Conservation (phyloP, 805 yeast species). For the Lipomyces oligophaga region DNA sequence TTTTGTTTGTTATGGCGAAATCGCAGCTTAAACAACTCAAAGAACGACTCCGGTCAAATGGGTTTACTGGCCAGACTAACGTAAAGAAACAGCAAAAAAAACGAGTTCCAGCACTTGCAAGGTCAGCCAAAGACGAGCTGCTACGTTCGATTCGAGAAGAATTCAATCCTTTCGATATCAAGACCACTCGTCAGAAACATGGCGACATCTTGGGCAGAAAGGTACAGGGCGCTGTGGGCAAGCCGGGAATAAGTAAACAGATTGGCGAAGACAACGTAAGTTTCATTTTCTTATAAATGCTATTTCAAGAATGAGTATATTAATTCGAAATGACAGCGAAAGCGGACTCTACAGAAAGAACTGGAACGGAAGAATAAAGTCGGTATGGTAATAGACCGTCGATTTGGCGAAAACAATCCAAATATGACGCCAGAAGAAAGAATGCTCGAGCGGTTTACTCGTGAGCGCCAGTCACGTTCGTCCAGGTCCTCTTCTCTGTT, state of each 20-base stretch:
- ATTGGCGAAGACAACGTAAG: constrained; percentile 52
- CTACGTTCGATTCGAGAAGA: constrained; percentile 66
- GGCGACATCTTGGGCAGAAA: constrained; percentile 44
- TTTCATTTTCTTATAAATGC: neutral
- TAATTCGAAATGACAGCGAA: constrained; percentile 40
- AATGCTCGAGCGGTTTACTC: constrained; percentile 91
- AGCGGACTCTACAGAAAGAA: constrained; percentile 59
- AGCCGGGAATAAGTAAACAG: constrained; percentile 67
- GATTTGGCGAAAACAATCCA: constrained; percentile 79
- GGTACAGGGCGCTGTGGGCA: constrained; percentile 53
- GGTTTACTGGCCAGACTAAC: constrained; percentile 83
- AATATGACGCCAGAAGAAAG: constrained; percentile 80
- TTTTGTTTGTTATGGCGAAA: constrained; percentile 69
- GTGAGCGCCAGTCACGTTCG: constrained; percentile 61
- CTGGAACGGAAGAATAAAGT: constrained; percentile 61
- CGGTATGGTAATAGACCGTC: constrained; percentile 77
- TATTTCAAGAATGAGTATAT: neutral
- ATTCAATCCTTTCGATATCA: constrained; percentile 86
- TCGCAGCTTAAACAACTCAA: constrained; percentile 83
- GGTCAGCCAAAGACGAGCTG: constrained; percentile 60
- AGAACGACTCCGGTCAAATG: constrained; percentile 69
- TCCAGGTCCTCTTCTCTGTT: constrained; percentile 49
- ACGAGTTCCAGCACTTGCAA: constrained; percentile 41
- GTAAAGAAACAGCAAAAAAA: constrained; percentile 48
- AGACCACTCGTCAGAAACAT: constrained; percentile 60